These are phyloP conservation scores for Aspergillus sp. DNA, from an alignment of 2,329 filamentous ascomycete species.

Conservation along the genomic window DNA sequence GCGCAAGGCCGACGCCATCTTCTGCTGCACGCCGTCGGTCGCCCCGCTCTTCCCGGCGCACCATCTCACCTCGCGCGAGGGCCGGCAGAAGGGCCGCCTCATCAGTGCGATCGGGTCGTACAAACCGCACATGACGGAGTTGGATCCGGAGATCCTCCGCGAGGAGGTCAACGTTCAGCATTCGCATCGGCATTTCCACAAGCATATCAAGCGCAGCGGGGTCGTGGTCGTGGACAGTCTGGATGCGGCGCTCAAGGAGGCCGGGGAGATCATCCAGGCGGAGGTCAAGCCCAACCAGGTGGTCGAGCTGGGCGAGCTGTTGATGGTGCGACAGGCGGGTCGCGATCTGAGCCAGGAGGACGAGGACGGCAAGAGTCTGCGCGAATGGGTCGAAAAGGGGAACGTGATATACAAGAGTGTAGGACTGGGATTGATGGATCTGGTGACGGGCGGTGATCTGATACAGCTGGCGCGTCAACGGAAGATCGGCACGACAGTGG, in stretches of 20 bases:
- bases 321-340: conserved; percentile 61
- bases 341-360: conserved; percentile 32
- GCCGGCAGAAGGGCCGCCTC: conserved; percentile 44
- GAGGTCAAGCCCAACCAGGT: conserved; percentile 71
- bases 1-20: conserved; percentile 71
- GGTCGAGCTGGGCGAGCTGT: conserved; percentile 81
- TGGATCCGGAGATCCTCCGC: conserved; percentile 73
- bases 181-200: conserved; percentile 48
- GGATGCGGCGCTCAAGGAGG: conserved; percentile 75
- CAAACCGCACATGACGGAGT: conserved; percentile 73
- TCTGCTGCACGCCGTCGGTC: conserved; percentile 80
- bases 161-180: conserved; percentile 55
- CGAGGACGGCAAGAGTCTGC: conserved; percentile 44
- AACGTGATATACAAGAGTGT: conserved; percentile 71
- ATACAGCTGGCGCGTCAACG: conserved; percentile 56
- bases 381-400: conserved; percentile 61
- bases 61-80: conserved; percentile 64
- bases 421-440: conserved; percentile 67
- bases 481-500: conserved; percentile 52
- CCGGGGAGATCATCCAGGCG: conserved; percentile 82
- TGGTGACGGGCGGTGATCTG: conserved; percentile 61
- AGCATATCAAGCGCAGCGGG: conserved; percentile 56
- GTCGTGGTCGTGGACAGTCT: conserved; percentile 67
- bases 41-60: conserved; percentile 71
- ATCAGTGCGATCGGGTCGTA: conserved; percentile 51